phyloP scores from a whole-genome alignment of 345 rosid genomes.

The Gynandropsis gynandra region DNA sequence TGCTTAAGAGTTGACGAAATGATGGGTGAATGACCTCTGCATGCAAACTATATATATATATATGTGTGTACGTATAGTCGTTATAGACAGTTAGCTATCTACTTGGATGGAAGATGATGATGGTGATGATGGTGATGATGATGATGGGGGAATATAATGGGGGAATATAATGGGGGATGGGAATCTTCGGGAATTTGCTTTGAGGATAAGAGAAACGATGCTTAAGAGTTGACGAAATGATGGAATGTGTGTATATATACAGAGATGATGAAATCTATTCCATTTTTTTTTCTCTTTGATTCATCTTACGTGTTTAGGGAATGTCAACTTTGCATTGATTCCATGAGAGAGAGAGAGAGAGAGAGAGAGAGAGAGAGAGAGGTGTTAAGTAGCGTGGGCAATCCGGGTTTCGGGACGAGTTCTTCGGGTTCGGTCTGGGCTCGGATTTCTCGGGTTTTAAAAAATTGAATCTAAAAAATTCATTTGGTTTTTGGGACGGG shows the following conservation, averaged over 20 bases:
- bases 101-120: too few species aligned
- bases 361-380: too few species aligned
- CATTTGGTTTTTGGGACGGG: too few species aligned
- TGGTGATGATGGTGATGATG: too few species aligned
- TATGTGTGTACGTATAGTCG: constrained; percentile 7
- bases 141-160: constrained; percentile 17
- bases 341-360: too few species aligned
- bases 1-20: constrained; percentile 28
- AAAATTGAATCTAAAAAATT: too few species aligned
- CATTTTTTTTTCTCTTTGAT: constrained; percentile 18
- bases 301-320: constrained; percentile 28
- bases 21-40: constrained; percentile 19
- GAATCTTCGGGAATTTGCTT: constrained; percentile 4
- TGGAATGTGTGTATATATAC: constrained; percentile 9
- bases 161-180: constrained; percentile 18
- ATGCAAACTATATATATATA: constrained; percentile 19
- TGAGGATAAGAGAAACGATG: constrained; percentile 29
- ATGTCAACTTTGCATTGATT: constrained; percentile 32
- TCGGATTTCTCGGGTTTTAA: too few species aligned
- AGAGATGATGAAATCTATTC: constrained; percentile 22
- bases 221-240: constrained; percentile 27
- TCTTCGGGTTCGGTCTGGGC: too few species aligned
- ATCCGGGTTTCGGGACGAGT: too few species aligned
- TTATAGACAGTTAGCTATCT: constrained; percentile 10
- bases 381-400: too few species aligned